These are phyloP conservation scores for Phyllosticta citriasiana DNA, from an alignment of 2,329 filamentous ascomycete genomes.

Conservation along the genomic window DNA sequence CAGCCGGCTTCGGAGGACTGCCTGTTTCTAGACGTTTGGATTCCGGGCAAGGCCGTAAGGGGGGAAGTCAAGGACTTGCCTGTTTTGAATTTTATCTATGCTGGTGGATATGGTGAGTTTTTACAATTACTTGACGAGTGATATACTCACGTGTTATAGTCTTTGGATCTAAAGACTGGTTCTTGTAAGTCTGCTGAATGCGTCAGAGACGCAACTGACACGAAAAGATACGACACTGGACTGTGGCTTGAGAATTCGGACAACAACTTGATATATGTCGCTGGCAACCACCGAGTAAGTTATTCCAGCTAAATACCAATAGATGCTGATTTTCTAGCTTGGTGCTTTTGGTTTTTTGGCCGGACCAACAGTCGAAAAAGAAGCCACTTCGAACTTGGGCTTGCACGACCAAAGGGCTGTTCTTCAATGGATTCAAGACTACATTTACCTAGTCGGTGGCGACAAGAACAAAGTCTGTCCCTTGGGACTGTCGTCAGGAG, in stretches of 20 bases:
- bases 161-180: conserved; percentile 35
- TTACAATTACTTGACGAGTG: conserved; percentile 12
- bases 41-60: conserved; percentile 20
- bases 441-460: conserved; percentile 44
- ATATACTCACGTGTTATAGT: background rate
- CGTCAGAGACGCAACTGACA: conserved; percentile 25
- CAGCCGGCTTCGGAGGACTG: conserved; percentile 24
- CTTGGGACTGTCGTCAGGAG: conserved; percentile 17
- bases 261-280: conserved; percentile 37
- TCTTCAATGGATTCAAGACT: conserved; percentile 43
- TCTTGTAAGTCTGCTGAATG: conserved; percentile 25
- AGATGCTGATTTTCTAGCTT: conserved; percentile 36
- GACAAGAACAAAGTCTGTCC: conserved; percentile 37
- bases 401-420: conserved; percentile 41
- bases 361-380: conserved; percentile 32
- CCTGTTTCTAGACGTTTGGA: conserved; percentile 30
- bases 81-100: conserved; percentile 30
- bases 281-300: background rate
- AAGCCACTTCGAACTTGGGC: conserved; percentile 38
- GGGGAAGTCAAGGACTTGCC: conserved; percentile 21
- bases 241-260: conserved; percentile 16
- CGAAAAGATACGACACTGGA: conserved; percentile 30
- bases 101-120: conserved; percentile 23
- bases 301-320: background rate
- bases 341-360: conserved; percentile 41